Base-by-base conservation (phyloP, 1,284 basidiomycete genomes). In the Xerocomus minutiporus region DNA sequence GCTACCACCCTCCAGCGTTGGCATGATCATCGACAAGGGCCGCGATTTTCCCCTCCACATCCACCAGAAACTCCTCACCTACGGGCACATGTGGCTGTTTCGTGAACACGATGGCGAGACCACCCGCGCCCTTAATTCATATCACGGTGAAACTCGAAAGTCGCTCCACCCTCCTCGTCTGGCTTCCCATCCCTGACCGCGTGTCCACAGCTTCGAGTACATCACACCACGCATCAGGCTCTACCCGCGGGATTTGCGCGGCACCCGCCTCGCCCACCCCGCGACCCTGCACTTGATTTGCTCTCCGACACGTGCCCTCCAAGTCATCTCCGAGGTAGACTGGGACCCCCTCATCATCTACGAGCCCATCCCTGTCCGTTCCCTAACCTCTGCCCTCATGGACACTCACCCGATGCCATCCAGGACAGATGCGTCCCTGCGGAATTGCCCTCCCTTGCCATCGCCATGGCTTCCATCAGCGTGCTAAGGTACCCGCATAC, bases 11-110 rank as follows among this genome's bases (percentile, higher is more conserved):
- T 60, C 75, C 8, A 66, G 77, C 44, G 69, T 93, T 31, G 88
- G 87, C 15, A 90, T 95, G 85, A 79, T 97, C 54, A 73, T 96
- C 42, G 93, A 97, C 71, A 77, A 77, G 64, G 94, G 94, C 4
- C 54, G 71, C 36, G 93, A 97, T 68, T 95, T 94, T 66, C 85
- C 88, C 9, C 51, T 62, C 1, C 58, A 74, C 15, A 80, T 92
- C 42, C 78, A 84, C 58, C 57, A 70, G 3, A 71, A 74, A 35
- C 75, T 97, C 3, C 71, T 83, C 47, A 64, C 69, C 1, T 92
- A 86, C 63, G 91, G 92, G 0, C 46, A 70, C 40, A 89, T 93
- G 82, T 92, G 91, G 83, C 72, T 83, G 53, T 93, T 86, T 61
- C 78, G 94, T 51, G 75, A 84, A 50, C 74, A 84, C 51, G 69